These are phyloP conservation scores for Chalciporus piperatoides DNA, from an alignment of 1,284 basidiomycete genomes.

Conservation along the genomic window DNA sequence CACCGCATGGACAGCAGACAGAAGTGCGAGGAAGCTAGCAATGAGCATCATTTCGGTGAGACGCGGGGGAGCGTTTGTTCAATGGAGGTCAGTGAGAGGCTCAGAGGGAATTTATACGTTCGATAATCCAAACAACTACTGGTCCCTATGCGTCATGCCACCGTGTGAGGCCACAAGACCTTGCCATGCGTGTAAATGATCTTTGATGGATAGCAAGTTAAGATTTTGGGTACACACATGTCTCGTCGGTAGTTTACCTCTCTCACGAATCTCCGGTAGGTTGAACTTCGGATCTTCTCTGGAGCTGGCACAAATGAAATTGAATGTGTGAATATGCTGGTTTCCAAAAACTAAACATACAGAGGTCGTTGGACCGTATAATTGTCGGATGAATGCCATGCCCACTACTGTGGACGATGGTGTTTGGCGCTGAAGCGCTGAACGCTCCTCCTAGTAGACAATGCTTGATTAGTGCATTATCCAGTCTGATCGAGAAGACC, in stretches of 20 bases:
- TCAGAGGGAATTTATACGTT: neutral
- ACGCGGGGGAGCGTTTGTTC: neutral
- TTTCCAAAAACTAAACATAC: neutral
- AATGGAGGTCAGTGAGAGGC: neutral
- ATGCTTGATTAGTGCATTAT: neutral
- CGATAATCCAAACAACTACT: too few relatives aligned
- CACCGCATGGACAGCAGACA: neutral
- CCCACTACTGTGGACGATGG: too few relatives aligned
- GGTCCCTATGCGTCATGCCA: neutral
- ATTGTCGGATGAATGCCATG: too few relatives aligned
- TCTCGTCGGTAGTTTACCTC: neutral
- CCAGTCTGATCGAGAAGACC: neutral
- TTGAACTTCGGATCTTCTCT: neutral
- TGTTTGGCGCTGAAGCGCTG: too few relatives aligned
- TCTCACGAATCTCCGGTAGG: neutral
- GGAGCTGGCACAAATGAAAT: neutral
- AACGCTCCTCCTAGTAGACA: neutral
- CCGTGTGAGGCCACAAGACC: neutral
- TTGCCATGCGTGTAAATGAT: neutral
- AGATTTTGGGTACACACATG: neutral
- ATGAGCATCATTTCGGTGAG: neutral
- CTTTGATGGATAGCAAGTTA: neutral
- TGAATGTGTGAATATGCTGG: neutral
- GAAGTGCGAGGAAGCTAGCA: neutral
- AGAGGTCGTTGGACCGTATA: neutral